These are phyloP conservation scores for Lantana camara DNA, from an alignment of 257 asterid species.

Conservation along the genomic window DNA sequence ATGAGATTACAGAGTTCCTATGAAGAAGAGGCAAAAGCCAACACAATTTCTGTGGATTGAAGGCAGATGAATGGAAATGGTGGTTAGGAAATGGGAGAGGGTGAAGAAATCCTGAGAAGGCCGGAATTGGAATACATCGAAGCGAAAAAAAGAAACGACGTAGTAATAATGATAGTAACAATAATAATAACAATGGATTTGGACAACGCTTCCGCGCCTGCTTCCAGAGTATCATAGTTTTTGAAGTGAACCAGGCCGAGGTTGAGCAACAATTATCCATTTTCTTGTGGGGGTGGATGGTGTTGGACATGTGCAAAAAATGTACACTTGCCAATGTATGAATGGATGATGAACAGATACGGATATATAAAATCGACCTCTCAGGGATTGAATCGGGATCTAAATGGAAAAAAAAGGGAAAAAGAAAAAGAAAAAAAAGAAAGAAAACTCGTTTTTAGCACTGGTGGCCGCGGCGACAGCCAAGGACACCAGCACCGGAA, in stretches of 20 bases:
- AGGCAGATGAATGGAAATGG: conserved; percentile 27
- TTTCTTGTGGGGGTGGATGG: background rate
- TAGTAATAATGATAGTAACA: too few species aligned
- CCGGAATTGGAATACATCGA: conserved; percentile 6
- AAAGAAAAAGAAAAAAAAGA: conserved; percentile 14
- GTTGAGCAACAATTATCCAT: conserved; percentile 61
- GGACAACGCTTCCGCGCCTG: conserved; percentile 93
- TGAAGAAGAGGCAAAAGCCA: conserved; percentile 36
- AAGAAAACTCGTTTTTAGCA: conserved; percentile 41
- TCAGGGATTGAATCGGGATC: conserved; percentile 20
- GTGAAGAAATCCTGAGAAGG: conserved; percentile 16
- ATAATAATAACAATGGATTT: conserved; percentile 6
- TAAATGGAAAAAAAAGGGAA: background rate
- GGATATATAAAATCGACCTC: conserved; percentile 32
- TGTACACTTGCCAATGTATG: conserved; percentile 67
- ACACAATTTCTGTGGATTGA: conserved; percentile 43
- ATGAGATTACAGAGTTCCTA: conserved; percentile 41
- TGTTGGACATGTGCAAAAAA: conserved; percentile 71
- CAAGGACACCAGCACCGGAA: conserved; percentile 77
- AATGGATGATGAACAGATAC: conserved; percentile 39
- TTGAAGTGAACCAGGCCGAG: conserved; percentile 78
- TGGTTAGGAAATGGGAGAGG: conserved; percentile 31
- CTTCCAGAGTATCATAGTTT: conserved; percentile 38
- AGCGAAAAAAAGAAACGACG: background rate
- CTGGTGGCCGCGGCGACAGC: conserved; percentile 69